Evolutionary conservation across 768 basidiomycete species (phyloP).

Genomic region (Russula sp.): DNA sequence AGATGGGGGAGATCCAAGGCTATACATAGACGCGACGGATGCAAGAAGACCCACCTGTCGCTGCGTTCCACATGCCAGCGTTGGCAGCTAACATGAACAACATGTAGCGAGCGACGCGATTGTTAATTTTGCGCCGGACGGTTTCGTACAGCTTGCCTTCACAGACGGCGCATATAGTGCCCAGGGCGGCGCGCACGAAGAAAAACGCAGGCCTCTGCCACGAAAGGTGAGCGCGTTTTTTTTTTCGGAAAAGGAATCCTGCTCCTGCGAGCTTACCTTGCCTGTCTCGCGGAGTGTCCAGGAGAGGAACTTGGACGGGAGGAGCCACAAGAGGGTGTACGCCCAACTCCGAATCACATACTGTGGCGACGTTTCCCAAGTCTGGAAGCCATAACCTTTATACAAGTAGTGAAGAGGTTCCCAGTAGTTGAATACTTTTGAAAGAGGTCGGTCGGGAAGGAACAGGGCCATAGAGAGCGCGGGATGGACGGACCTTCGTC

Average conservation of each 20-base stretch:
- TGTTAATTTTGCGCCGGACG: constrained; percentile 76
- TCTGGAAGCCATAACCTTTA: constrained; percentile 87
- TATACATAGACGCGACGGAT: not conserved
- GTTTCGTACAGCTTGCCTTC: constrained; percentile 82
- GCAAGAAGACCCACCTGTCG: constrained; percentile 51
- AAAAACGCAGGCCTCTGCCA: constrained; percentile 83
- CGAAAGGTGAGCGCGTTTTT: not conserved
- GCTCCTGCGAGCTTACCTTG: constrained; percentile 51
- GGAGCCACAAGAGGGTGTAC: constrained; percentile 78
- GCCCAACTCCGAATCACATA: constrained; percentile 95
- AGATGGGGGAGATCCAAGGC: not conserved
- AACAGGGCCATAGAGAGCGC: not conserved
- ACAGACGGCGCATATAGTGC: constrained; percentile 60
- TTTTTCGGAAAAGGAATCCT: constrained; percentile 17
- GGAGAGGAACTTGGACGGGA: constrained; percentile 54
- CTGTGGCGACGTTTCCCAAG: constrained; percentile 91
- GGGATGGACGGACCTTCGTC: constrained; percentile 69
- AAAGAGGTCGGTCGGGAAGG: not conserved
- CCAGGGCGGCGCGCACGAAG: constrained; percentile 74
- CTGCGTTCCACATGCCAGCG: constrained; percentile 93
- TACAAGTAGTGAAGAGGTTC: constrained; percentile 93
- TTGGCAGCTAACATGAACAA: constrained; percentile 81
- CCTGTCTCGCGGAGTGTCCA: constrained; percentile 47
- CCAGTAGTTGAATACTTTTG: constrained; percentile 95
- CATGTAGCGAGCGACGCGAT: constrained; percentile 88